Evolutionary conservation across 305 asterid species (phyloP).

Genomic region (Fraxinus latifolia): DNA sequence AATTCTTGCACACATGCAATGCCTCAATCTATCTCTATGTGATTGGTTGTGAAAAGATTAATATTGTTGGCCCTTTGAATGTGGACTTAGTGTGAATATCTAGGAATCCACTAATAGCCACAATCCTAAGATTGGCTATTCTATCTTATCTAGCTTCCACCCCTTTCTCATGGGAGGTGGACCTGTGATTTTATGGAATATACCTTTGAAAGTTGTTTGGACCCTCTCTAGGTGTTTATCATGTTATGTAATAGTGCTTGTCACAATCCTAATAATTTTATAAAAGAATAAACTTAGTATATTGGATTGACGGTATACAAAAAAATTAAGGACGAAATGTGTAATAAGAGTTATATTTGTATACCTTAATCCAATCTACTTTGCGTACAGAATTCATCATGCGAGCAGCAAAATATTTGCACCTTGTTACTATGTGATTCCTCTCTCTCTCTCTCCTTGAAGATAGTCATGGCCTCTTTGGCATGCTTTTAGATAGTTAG

Average conservation of each 20-base stretch:
- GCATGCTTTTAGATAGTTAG: neutral
- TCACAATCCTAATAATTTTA: neutral
- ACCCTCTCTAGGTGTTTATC: conserved; percentile 23
- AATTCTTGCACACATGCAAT: conserved; percentile 4
- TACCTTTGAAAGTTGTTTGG: conserved; percentile 11
- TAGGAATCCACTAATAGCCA: conserved; percentile 33
- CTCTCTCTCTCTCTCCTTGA: neutral
- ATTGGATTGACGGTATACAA: neutral
- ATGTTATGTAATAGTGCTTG: neutral
- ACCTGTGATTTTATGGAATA: conserved; percentile 7
- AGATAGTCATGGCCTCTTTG: neutral
- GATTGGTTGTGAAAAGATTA: conserved; percentile 18
- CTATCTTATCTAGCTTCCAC: conserved; percentile 25
- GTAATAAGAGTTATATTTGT: neutral
- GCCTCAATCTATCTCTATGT: neutral
- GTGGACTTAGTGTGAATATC: conserved; percentile 21
- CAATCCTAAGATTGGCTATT: conserved; percentile 24
- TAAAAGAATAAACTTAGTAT: neutral
- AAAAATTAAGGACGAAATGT: neutral
- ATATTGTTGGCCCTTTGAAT: conserved; percentile 14
- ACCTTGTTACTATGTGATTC: neutral
- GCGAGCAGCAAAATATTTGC: neutral
- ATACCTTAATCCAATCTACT: neutral
- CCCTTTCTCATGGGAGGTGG: conserved; percentile 25
- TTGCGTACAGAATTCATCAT: neutral